phyloP scores from a whole-genome alignment of 495 filamentous ascomycete genomes.

The Daldinia loculata region DNA sequence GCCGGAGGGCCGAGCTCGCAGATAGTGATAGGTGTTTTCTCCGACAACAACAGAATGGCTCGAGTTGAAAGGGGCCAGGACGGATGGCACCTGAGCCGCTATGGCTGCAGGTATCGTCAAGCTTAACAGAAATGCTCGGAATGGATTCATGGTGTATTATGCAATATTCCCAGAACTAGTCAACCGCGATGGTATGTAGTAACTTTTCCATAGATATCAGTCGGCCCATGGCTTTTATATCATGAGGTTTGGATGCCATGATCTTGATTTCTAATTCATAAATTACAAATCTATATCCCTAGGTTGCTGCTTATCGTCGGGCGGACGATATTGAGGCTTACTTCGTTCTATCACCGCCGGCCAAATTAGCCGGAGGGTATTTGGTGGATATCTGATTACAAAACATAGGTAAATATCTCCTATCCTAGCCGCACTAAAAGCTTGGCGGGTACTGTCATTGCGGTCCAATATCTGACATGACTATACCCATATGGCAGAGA shows the following conservation, averaged over 20 bases:
- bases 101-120: neutral
- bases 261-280: neutral
- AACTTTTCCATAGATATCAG: neutral
- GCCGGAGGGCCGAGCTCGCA: slow-evolving; percentile 64
- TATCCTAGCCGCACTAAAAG: neutral
- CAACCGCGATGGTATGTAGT: neutral
- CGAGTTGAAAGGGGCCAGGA: neutral
- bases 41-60: slow-evolving; percentile 21
- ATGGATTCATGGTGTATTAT: neutral
- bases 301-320: too few relatives aligned
- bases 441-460: neutral
- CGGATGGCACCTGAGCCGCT: neutral
- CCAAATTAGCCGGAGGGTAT: neutral
- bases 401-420: neutral
- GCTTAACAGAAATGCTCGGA: neutral
- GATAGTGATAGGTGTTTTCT: slow-evolving; percentile 67
- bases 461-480: neutral
- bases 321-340: neutral
- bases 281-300: neutral
- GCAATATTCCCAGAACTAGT: neutral
- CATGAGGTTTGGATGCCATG: neutral
- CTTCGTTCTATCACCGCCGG: neutral
- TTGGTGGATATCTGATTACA: neutral
- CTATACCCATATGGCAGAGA: neutral
- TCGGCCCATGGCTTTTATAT: neutral